These are phyloP conservation scores for Debaryomyces coudertii DNA, from an alignment of 1,139 yeast genomes.

Conservation along the genomic window DNA sequence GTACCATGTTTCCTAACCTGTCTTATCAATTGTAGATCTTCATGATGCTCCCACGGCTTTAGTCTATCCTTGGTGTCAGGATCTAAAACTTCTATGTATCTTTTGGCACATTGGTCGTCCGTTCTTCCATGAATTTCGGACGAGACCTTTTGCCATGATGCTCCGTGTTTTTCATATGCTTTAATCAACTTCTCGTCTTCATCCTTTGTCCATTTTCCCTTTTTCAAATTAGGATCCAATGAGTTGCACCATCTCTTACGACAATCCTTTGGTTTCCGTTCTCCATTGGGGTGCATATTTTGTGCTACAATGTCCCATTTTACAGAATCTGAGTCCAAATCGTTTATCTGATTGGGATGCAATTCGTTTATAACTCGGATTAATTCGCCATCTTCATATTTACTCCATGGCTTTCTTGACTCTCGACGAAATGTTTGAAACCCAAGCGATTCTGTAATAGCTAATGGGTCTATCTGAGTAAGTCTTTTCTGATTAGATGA, in stretches of 20 bases:
- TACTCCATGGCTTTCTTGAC: conserved; percentile 68
- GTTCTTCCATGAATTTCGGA: conserved; percentile 79
- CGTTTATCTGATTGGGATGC: conserved; percentile 25
- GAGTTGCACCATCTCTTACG: conserved; percentile 80
- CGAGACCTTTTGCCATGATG: conserved; percentile 87
- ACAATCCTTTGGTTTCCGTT: conserved; percentile 68
- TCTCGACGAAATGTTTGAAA: conserved; percentile 69
- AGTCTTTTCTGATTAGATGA: conserved; percentile 18
- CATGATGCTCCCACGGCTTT: conserved; percentile 78
- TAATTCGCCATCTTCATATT: conserved; percentile 60
- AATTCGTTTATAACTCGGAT: conserved; percentile 37
- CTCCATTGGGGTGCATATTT: conserved; percentile 34
- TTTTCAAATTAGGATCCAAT: conserved; percentile 75
- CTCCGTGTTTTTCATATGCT: conserved; percentile 71
- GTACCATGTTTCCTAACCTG: conserved; percentile 80
- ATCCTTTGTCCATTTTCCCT: conserved; percentile 87
- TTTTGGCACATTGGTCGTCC: conserved; percentile 92
- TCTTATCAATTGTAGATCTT: conserved; percentile 68
- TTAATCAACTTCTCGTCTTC: conserved; percentile 71
- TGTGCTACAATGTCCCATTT: conserved; percentile 75
- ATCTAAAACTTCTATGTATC: conserved; percentile 86
- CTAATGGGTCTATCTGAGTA: conserved; percentile 61
- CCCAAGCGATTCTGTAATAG: conserved; percentile 74
- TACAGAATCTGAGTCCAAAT: conserved; percentile 36
- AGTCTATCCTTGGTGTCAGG: conserved; percentile 79